phyloP scores from a whole-genome alignment of 345 rosid species.

The Pugionium cornutum region DNA sequence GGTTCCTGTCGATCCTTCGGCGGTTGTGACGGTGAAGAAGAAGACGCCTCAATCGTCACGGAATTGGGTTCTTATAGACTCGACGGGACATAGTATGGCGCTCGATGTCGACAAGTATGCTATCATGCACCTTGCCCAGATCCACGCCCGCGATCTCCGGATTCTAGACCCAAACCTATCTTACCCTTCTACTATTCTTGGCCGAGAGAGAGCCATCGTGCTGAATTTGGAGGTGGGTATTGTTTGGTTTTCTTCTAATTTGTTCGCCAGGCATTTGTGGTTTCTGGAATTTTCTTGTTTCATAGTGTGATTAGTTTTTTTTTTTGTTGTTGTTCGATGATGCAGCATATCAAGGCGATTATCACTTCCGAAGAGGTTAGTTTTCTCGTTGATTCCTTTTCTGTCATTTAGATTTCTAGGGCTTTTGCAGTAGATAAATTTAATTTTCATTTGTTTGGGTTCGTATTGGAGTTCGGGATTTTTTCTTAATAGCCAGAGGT shows the following conservation, averaged over 20 bases:
- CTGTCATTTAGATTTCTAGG: slow-evolving; percentile 5
- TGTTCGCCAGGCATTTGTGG: background rate
- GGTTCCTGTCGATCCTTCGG: slow-evolving; percentile 68
- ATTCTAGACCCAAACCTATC: slow-evolving; percentile 91
- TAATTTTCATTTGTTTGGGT: background rate
- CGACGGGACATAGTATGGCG: slow-evolving; percentile 51
- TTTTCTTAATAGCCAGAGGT: background rate
- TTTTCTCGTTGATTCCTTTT: slow-evolving; percentile 17
- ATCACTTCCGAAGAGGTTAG: slow-evolving; percentile 93
- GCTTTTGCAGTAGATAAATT: slow-evolving; percentile 7
- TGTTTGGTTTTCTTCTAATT: background rate
- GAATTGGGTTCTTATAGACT: slow-evolving; percentile 68
- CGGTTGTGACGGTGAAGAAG: slow-evolving; percentile 65
- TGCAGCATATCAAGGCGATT: slow-evolving; percentile 95
- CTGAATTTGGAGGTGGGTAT: slow-evolving; percentile 79
- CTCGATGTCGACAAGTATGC: slow-evolving; percentile 77
- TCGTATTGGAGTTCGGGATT: background rate
- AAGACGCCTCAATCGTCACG: slow-evolving; percentile 64
- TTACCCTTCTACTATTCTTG: slow-evolving; percentile 95
- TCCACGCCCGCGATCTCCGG: slow-evolving; percentile 98
- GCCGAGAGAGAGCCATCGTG: slow-evolving; percentile 93
- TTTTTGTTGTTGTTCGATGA: background rate
- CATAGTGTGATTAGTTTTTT: slow-evolving; percentile 3
- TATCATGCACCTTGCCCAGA: slow-evolving; percentile 93
- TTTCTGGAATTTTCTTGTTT: background rate